These are phyloP conservation scores for Paecilomyces formosus DNA, from an alignment of 2,329 filamentous ascomycete genomes.

Conservation along the genomic window DNA sequence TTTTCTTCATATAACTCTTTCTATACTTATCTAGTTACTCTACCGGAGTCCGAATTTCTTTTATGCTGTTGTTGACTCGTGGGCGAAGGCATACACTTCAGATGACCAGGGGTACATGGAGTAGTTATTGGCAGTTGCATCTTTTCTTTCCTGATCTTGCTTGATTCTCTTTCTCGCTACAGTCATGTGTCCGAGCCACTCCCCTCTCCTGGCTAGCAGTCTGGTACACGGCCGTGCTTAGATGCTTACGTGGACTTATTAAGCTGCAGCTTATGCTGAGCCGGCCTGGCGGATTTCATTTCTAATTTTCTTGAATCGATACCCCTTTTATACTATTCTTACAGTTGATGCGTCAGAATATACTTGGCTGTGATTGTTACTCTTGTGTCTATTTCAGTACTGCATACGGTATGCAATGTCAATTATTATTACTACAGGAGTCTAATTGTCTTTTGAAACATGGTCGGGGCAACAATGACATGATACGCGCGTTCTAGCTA, in stretches of 20 bases:
- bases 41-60: background rate
- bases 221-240: constrained; percentile 8
- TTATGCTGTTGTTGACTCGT: background rate
- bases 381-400: background rate
- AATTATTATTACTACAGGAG: background rate
- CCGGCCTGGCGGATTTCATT: background rate
- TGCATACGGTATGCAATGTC: background rate
- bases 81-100: background rate
- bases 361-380: background rate
- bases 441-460: background rate
- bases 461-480: background rate
- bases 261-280: background rate
- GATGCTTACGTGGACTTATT: constrained; percentile 3
- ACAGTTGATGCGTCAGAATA: background rate
- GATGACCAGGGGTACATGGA: constrained; percentile 1
- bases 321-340: background rate
- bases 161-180: constrained; percentile 7
- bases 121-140: constrained; percentile 6
- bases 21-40: constrained; percentile 6
- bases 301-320: background rate
- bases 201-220: constrained; percentile 9
- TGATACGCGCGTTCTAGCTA: background rate
- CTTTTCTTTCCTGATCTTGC: constrained; percentile 14
- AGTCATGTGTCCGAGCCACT: constrained; percentile 7
- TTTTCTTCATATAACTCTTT: constrained; percentile 3